Evolutionary conservation across 1,139 yeast genomes (phyloP).

Genomic region (Hansenula lynferdii): DNA sequence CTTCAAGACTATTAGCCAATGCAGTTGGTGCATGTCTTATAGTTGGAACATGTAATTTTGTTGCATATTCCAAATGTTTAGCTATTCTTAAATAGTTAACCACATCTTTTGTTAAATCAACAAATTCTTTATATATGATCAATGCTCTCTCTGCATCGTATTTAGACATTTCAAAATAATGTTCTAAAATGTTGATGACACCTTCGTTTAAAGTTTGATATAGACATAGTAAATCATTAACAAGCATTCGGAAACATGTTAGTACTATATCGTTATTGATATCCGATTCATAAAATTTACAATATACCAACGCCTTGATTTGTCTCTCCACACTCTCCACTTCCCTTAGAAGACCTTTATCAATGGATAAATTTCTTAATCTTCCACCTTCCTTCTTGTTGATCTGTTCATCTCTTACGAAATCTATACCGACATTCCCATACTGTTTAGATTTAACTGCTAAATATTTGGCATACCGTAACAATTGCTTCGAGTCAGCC

Average conservation of each 20-base stretch:
- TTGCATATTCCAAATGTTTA: constrained; percentile 78
- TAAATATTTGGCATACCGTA: constrained; percentile 70
- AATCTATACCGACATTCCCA: constrained; percentile 62
- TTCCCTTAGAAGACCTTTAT: constrained; percentile 80
- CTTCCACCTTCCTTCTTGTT: constrained; percentile 56
- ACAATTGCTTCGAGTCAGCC: constrained; percentile 57
- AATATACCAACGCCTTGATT: constrained; percentile 68
- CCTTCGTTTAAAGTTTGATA: constrained; percentile 94
- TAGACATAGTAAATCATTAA: constrained; percentile 76
- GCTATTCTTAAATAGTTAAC: constrained; percentile 86
- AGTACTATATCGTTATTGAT: constrained; percentile 77
- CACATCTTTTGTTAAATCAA: constrained; percentile 81
- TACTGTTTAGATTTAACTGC: constrained; percentile 65
- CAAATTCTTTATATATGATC: constrained; percentile 78
- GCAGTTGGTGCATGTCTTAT: constrained; percentile 98
- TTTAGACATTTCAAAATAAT: constrained; percentile 87
- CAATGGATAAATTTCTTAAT: constrained; percentile 58
- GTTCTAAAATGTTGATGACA: constrained; percentile 86
- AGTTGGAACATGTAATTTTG: constrained; percentile 90
- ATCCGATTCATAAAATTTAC: constrained; percentile 64
- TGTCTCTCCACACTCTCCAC: constrained; percentile 82
- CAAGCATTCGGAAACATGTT: constrained; percentile 81
- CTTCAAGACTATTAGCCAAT: constrained; percentile 79
- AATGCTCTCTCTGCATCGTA: constrained; percentile 85
- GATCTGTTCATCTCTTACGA: constrained; percentile 65